Base-by-base conservation (phyloP, 2,329 filamentous ascomycete genomes). In the Fusarium luffae region DNA sequence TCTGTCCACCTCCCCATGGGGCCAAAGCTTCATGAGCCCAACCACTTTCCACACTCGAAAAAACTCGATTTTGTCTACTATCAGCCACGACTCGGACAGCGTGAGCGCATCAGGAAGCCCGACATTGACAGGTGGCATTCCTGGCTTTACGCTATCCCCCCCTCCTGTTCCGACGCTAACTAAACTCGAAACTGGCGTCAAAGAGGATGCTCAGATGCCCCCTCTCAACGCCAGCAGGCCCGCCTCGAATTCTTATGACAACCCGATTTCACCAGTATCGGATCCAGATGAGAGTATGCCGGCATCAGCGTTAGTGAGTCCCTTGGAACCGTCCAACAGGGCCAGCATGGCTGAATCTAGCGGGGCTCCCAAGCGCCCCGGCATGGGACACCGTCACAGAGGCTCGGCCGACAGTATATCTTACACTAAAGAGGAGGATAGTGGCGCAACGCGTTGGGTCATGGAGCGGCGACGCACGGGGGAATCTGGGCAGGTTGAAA, bases 381-480 rank as follows among this genome's bases (percentile, higher is more conserved):
- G 68, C 11, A 77, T 74, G 43, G 83, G 84, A n/a, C 86, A 88
- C 68, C 79, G 82, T 16, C 82, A 86, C 69, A 85, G 83, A 69
- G 81, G 85, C 51, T 91, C 88, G 47, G 83, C 89, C 3, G 91
- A 92, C 70, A 92, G 89, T 67, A 88, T 93, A 34, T 90, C 90
- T 9, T 93, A 93, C 77, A 85, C 85, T 48, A 88, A 90, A 64
- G 89, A 91, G 74, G 88, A 89, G 47, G 83, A 86, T 4, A 84
- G 84, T 11, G 86, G 85, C 2, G 86, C 86, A 68, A 85, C 84
- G 58, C 81, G 89, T 47, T 93, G 91, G 91, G 86, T 93, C 10
- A 81, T 93, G 70, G 91, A 93, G 78, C 81, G 90, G 37, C 83
- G 90, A 54, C 82, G 91, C 37, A 91, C 89, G 4, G 88, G 84